Evolutionary conservation across 1,139 yeast species (phyloP).

Genomic region (Saccharomycopsis crataegensis): DNA sequence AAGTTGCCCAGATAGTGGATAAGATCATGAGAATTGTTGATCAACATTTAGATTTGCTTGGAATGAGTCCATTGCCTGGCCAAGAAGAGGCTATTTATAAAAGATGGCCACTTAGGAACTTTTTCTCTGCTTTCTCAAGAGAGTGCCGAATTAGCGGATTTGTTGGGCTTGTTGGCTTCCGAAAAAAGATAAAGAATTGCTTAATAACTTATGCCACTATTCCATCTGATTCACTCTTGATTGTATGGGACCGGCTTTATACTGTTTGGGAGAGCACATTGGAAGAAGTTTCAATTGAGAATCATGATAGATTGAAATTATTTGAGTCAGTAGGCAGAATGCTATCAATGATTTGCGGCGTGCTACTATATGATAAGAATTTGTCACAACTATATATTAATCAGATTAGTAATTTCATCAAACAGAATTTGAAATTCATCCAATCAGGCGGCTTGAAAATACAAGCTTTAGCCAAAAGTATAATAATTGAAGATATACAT

Average conservation of each 20-base stretch:
- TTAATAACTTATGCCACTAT: constrained; percentile 19
- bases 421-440: constrained; percentile 35
- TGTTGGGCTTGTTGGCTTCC: constrained; percentile 50
- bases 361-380: constrained; percentile 32
- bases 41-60: constrained; percentile 1
- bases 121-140: too few relatives aligned
- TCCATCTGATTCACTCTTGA: constrained; percentile 10
- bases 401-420: constrained; percentile 36
- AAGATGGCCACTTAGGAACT: too few relatives aligned
- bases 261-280: too few relatives aligned
- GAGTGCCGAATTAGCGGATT: too few relatives aligned
- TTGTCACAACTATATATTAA: constrained; percentile 27
- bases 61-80: neutral
- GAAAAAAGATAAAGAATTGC: constrained; percentile 43
- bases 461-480: constrained; percentile 42
- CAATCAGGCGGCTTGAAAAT: constrained; percentile 45
- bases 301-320: constrained; percentile 40
- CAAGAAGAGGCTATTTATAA: too few relatives aligned
- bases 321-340: constrained; percentile 43
- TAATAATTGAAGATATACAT: constrained; percentile 37
- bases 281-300: constrained; percentile 13
- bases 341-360: constrained; percentile 50
- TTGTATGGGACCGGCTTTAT: constrained; percentile 8
- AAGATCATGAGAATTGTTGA: neutral
- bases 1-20: neutral